Percentiles rank a stretch among this genome's conserved stretches.
Conservation (phyloP, 805 yeast genomes). For the Yarrowia yakushimensis region DNA sequence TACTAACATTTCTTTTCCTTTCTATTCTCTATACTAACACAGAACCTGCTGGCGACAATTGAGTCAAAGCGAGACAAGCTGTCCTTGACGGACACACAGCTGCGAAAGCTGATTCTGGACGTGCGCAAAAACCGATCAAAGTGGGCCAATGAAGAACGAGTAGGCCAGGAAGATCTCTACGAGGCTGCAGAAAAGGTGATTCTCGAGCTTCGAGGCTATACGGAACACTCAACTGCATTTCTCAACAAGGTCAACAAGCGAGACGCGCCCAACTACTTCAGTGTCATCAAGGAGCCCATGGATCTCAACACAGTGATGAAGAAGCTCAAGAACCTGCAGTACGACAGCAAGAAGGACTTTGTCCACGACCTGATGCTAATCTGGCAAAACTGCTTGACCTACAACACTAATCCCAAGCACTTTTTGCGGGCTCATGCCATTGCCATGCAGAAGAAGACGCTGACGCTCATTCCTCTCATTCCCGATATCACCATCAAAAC, state of each 20-base stretch:
- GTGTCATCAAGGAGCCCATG: constrained; percentile 90
- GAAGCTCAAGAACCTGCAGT: constrained; percentile 77
- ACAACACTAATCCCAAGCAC: constrained; percentile 93
- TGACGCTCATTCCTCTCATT: constrained; percentile 70
- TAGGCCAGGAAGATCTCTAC: constrained; percentile 96
- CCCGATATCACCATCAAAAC: constrained; percentile 81
- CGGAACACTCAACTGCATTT: constrained; percentile 96
- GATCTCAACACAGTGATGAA: constrained; percentile 92
- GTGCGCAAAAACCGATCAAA: constrained; percentile 93
- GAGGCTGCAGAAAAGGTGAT: constrained; percentile 98
- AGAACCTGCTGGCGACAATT: constrained; percentile 69
- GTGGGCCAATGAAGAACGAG: constrained; percentile 93
- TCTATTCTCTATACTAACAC: background rate
- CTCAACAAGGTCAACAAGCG: constrained; percentile 93
- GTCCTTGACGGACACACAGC: constrained; percentile 70
- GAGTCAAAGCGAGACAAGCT: constrained; percentile 76
- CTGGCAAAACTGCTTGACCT: constrained; percentile 91
- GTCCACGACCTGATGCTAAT: constrained; percentile 94
- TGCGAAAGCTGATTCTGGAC: constrained; percentile 80
- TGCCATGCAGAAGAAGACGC: constrained; percentile 91
- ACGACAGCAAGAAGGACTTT: constrained; percentile 79
- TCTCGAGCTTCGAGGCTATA: constrained; percentile 79
- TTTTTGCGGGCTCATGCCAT: constrained; percentile 86
- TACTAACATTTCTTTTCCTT: too few species aligned
- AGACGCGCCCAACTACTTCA: constrained; percentile 95